phyloP scores from a whole-genome alignment of 2,329 filamentous ascomycete species.

The Exophiala calicioides region DNA sequence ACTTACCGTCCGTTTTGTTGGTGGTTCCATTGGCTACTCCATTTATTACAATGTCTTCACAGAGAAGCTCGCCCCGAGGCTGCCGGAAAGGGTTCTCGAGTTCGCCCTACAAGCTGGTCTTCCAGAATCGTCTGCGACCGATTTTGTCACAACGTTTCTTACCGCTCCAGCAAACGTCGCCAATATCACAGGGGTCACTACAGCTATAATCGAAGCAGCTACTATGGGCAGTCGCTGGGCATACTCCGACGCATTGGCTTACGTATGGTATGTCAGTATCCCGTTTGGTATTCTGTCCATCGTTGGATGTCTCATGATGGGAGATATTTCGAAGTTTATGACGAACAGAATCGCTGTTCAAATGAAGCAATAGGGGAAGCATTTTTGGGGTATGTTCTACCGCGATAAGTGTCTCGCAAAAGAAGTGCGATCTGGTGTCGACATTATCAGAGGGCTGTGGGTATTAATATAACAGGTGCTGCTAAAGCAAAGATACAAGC shows the following conservation, averaged over 20 bases:
- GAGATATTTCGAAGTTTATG: constrained; percentile 23
- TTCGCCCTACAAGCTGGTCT: constrained; percentile 18
- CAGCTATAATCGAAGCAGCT: constrained; percentile 13
- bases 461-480: too few species aligned
- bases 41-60: constrained; percentile 56
- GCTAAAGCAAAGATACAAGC: too few species aligned
- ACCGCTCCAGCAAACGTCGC: constrained; percentile 11
- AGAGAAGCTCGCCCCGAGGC: constrained; percentile 45
- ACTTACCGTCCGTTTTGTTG: constrained; percentile 67
- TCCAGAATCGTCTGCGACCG: neutral
- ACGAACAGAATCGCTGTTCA: constrained; percentile 22
- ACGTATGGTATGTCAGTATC: constrained; percentile 21
- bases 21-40: constrained; percentile 64
- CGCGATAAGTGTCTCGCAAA: too few species aligned
- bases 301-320: constrained; percentile 19
- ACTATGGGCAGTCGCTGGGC: constrained; percentile 21
- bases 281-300: constrained; percentile 22
- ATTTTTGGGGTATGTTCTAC: too few species aligned
- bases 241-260: constrained; percentile 16
- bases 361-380: constrained; percentile 8
- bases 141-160: constrained; percentile 15
- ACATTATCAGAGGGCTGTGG: too few species aligned
- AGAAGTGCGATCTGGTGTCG: too few species aligned
- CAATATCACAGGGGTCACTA: constrained; percentile 13
- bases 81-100: constrained; percentile 10